Conservation (phyloP, 495 filamentous ascomycete genomes). For the Penicillium silybi region DNA sequence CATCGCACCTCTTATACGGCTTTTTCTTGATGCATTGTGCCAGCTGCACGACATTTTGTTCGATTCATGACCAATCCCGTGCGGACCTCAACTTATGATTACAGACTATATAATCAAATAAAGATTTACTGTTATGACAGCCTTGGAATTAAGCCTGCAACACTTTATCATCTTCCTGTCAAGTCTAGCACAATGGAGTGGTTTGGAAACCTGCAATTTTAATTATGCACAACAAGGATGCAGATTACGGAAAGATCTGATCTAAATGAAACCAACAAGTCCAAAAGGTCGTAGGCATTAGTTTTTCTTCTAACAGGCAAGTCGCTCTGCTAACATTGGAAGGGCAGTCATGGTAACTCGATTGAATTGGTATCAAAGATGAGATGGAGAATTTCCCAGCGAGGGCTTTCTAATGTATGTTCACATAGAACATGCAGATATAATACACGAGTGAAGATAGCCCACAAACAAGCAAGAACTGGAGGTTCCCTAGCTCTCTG, state of each 20-base stretch:
- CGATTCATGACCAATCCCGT: neutral
- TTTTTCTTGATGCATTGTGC: neutral
- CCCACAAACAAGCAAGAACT: neutral
- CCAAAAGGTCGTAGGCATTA: too few species aligned
- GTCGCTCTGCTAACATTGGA: too few species aligned
- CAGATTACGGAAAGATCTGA: neutral
- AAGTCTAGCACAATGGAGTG: neutral
- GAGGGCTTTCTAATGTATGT: neutral
- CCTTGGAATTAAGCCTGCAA: neutral
- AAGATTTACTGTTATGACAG: neutral
- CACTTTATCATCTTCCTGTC: neutral
- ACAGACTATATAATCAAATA: neutral
- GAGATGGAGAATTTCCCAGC: conserved; percentile 1
- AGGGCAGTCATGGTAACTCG: too few species aligned
- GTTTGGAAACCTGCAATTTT: neutral
- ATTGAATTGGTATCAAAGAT: conserved; percentile 1
- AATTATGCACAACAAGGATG: neutral
- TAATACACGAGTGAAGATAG: neutral
- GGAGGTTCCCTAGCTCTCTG: neutral
- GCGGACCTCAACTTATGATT: neutral
- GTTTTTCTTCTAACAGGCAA: too few species aligned
- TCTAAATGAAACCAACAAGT: neutral
- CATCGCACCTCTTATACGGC: neutral
- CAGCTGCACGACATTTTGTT: neutral
- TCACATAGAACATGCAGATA: conserved; percentile 5